Conservation (phyloP, 1,284 basidiomycete species). For the Ganoderma leucocontextum region DNA sequence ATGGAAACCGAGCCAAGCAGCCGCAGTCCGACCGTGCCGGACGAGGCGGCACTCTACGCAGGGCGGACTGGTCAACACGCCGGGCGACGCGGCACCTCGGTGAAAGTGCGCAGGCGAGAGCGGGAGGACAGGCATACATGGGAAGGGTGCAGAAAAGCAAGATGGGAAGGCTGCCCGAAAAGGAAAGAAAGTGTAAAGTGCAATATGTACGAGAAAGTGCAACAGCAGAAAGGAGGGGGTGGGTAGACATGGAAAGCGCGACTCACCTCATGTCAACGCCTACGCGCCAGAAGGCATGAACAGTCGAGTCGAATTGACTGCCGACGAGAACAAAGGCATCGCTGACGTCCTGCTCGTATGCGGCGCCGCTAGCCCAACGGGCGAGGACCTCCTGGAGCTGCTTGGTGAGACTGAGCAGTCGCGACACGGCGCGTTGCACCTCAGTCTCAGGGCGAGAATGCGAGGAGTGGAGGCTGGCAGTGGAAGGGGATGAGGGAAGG, state of each 20-base stretch:
- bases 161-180: conserved; percentile 6
- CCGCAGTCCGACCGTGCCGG: conserved; percentile 28
- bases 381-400: conserved; percentile 84
- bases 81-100: conserved; percentile 18
- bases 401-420: conserved; percentile 87
- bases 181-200: conserved; percentile 7
- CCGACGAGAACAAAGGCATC: conserved; percentile 95
- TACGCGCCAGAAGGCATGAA: conserved; percentile 81
- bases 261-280: conserved; percentile 84
- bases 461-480: conserved; percentile 15
- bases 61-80: background rate
- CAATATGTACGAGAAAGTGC: conserved; percentile 16
- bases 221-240: conserved; percentile 15
- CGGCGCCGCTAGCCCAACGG: conserved; percentile 76
- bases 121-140: conserved; percentile 4
- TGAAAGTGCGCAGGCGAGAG: conserved; percentile 11
- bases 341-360: conserved; percentile 84
- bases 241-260: background rate
- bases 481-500: conserved; percentile 22
- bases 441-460: conserved; percentile 42
- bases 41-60: conserved; percentile 13
- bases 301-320: conserved; percentile 89
- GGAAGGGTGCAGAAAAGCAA: background rate
- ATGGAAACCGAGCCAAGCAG: conserved; percentile 16
- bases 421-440: conserved; percentile 78